phyloP scores from a whole-genome alignment of 768 basidiomycete species.

The Leccinum olivaceopallidum region DNA sequence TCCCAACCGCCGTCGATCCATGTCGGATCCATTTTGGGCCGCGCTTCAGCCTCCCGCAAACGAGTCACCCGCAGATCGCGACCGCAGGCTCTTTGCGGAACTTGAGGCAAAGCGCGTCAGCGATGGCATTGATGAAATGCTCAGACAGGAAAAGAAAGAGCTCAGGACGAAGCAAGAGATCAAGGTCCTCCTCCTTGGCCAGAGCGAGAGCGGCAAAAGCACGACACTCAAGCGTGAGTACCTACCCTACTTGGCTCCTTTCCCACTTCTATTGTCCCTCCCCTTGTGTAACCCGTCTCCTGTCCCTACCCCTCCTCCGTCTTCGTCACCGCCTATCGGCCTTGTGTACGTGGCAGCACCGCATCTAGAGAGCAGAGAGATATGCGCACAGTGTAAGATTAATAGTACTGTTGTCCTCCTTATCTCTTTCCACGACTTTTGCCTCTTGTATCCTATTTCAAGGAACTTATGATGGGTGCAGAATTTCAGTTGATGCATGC shows the following conservation, averaged over 20 bases:
- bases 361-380: conserved; percentile 3
- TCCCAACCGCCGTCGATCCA: conserved; percentile 42
- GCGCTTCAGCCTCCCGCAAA: conserved; percentile 69
- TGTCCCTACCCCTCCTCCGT: background rate
- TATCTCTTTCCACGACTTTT: conserved; percentile 1
- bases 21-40: conserved; percentile 71
- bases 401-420: conserved; percentile 4
- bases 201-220: conserved; percentile 89
- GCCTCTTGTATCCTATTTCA: conserved; percentile 2
- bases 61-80: conserved; percentile 69
- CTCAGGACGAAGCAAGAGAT: conserved; percentile 64
- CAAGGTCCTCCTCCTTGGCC: conserved; percentile 78
- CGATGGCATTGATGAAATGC: conserved; percentile 78
- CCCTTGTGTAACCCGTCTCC: background rate
- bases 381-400: conserved; percentile 5
- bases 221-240: conserved; percentile 86
- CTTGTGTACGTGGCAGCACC: conserved; percentile 3
- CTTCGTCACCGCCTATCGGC: background rate
- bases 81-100: conserved; percentile 64
- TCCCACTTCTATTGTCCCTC: conserved; percentile 8
- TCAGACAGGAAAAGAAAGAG: conserved; percentile 64
- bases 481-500: conserved; percentile 85
- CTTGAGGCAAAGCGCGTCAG: conserved; percentile 70
- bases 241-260: conserved; percentile 3
- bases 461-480: conserved; percentile 36